Evolutionary conservation across 208 protist species (phyloP).

Genomic region (Leishmania gerbilli): DNA sequence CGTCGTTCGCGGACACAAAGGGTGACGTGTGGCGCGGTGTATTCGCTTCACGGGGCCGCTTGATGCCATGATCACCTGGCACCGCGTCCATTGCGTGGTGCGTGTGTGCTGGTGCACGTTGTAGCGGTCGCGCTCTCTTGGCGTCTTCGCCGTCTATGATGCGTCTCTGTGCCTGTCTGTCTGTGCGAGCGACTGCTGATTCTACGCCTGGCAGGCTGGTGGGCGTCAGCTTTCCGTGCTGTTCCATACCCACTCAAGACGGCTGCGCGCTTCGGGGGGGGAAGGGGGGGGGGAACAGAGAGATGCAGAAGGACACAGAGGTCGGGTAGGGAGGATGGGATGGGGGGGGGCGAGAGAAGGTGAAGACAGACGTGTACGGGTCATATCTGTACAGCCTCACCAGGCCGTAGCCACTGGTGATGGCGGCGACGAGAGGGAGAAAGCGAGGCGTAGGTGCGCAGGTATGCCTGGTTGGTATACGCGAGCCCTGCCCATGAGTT

Average conservation of each 20-base stretch:
- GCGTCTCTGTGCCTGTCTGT: not conserved
- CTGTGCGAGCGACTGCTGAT: not conserved
- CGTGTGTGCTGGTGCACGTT: not conserved
- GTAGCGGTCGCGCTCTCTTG: not conserved
- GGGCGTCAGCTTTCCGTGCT: not conserved
- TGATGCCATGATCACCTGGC: not conserved
- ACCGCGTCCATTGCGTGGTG: not conserved
- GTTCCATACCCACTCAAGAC: not conserved
- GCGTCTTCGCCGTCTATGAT: not conserved
- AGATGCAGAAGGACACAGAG: not conserved
- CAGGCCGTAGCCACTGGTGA: not conserved
- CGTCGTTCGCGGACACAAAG: not conserved
- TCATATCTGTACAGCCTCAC: not conserved
- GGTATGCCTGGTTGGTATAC: not conserved
- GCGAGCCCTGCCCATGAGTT: not conserved
- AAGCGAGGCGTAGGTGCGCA: not conserved
- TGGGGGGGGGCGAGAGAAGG: not conserved
- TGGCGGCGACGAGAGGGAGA: not conserved
- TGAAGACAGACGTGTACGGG: not conserved
- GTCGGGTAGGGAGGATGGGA: not conserved
- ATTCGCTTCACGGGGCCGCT: constrained; percentile 8
- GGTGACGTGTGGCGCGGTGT: no score
- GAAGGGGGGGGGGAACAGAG: not conserved
- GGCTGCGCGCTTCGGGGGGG: not conserved
- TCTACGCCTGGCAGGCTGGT: not conserved